phyloP scores from a whole-genome alignment of 352 stramenopile genomes.

The Phytopythium oedochilum region DNA sequence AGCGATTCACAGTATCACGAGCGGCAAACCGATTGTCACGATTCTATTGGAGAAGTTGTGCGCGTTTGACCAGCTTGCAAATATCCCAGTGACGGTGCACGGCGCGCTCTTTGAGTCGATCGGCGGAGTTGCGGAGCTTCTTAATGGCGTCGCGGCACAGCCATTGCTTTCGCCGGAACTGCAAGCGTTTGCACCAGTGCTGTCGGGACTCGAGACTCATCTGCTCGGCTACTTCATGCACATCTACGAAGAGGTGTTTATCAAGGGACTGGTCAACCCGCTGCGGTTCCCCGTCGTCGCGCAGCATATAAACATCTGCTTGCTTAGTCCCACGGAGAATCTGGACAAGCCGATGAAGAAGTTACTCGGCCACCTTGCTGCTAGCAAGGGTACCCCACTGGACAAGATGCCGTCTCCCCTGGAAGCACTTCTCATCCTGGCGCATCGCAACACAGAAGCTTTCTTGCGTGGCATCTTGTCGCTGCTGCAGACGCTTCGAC shows the following conservation, averaged over 20 bases:
- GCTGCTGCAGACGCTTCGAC: constrained; percentile 58
- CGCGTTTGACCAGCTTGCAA: constrained; percentile 45
- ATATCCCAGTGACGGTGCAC: constrained; percentile 77
- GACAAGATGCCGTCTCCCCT: constrained; percentile 44
- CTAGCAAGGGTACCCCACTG: constrained; percentile 33
- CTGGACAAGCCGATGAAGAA: constrained; percentile 71
- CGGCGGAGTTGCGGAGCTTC: constrained; percentile 62
- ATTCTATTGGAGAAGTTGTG: constrained; percentile 59
- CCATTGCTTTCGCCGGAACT: constrained; percentile 15
- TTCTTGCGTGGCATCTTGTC: constrained; percentile 67
- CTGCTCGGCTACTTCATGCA: constrained; percentile 53
- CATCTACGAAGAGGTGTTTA: constrained; percentile 67
- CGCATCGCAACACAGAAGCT: constrained; percentile 68
- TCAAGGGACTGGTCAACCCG: constrained; percentile 69
- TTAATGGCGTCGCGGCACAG: constrained; percentile 45
- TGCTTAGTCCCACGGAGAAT: constrained; percentile 54
- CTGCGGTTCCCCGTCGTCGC: constrained; percentile 77
- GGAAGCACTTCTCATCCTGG: constrained; percentile 57
- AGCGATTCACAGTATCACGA: constrained; percentile 27
- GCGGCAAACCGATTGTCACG: constrained; percentile 53
- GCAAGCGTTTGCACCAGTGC: constrained; percentile 24
- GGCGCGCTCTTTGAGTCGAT: constrained; percentile 79
- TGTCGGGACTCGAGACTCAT: constrained; percentile 46
- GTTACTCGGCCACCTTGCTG: constrained; percentile 53
- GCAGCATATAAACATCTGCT: constrained; percentile 69